phyloP scores from a whole-genome alignment of 768 basidiomycete genomes.

The Calocera viscosa region DNA sequence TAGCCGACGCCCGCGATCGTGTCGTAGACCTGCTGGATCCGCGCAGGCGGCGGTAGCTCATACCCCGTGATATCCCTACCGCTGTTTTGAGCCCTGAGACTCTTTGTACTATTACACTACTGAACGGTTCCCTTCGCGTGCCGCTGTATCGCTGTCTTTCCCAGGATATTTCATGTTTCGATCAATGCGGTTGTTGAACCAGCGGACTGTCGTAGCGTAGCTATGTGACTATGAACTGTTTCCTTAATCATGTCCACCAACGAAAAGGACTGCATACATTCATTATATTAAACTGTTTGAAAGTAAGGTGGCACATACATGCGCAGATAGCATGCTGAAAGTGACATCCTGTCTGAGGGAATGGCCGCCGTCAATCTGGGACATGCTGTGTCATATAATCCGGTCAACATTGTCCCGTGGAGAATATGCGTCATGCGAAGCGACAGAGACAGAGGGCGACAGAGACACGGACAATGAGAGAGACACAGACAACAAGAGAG shows the following conservation, averaged over 20 bases:
- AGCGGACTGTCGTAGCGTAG: neutral
- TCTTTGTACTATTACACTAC: neutral
- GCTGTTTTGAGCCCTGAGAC: neutral
- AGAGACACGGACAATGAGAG: too few relatives aligned
- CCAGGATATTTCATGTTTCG: neutral
- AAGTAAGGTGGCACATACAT: too few relatives aligned
- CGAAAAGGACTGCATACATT: too few relatives aligned
- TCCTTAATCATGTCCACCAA: neutral
- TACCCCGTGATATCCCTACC: neutral
- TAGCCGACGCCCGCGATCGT: neutral
- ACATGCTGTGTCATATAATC: too few relatives aligned
- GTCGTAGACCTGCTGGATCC: constrained; percentile 1
- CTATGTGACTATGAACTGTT: neutral
- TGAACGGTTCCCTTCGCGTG: constrained; percentile 3
- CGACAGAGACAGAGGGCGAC: too few relatives aligned
- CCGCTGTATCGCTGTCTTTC: neutral
- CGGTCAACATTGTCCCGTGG: too few relatives aligned
- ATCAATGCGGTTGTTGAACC: neutral
- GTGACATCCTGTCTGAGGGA: too few relatives aligned
- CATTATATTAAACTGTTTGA: too few relatives aligned
- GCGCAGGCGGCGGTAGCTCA: neutral
- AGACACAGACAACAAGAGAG: too few relatives aligned
- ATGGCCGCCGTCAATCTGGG: too few relatives aligned
- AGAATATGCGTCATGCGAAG: too few relatives aligned
- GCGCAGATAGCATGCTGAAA: too few relatives aligned